Conservation (phyloP, 257 asterid genomes). For the Solanum bulbocastanum region DNA sequence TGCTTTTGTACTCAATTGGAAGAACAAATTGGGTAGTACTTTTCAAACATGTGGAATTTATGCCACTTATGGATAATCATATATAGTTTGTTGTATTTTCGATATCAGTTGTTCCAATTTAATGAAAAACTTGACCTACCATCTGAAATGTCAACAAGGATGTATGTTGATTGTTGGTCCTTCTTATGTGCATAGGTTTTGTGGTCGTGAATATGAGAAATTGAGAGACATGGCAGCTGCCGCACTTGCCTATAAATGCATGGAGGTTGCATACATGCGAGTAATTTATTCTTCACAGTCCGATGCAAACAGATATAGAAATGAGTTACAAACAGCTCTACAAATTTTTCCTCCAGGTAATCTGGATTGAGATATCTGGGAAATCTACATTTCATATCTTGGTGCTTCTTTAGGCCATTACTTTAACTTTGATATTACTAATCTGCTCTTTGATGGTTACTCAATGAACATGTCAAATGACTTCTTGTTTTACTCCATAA, state of each 20-base stretch:
- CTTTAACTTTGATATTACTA: background rate
- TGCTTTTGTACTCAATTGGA: background rate
- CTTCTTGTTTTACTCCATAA: background rate
- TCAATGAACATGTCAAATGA: background rate
- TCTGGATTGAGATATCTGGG: background rate
- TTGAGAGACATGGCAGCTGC: slow-evolving; percentile 17
- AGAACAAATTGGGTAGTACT: background rate
- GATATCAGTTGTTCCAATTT: background rate
- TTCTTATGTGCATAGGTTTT: background rate
- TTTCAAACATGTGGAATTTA: background rate
- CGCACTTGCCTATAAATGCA: slow-evolving; percentile 18
- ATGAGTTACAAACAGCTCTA: slow-evolving; percentile 10
- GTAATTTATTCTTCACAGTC: slow-evolving; percentile 7
- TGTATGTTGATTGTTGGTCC: background rate
- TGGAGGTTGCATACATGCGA: slow-evolving; percentile 14
- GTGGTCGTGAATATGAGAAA: slow-evolving; percentile 14
- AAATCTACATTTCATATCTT: background rate
- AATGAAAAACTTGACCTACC: background rate
- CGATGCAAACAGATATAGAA: slow-evolving; percentile 1
- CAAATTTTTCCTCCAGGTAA: slow-evolving; percentile 8
- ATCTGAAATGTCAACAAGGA: background rate
- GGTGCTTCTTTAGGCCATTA: background rate
- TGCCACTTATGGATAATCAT: background rate
- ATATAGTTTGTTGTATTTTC: background rate
- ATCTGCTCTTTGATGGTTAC: background rate